Conservation (phyloP, 2,329 filamentous ascomycete genomes). For the Penicillium psychrosexuale region DNA sequence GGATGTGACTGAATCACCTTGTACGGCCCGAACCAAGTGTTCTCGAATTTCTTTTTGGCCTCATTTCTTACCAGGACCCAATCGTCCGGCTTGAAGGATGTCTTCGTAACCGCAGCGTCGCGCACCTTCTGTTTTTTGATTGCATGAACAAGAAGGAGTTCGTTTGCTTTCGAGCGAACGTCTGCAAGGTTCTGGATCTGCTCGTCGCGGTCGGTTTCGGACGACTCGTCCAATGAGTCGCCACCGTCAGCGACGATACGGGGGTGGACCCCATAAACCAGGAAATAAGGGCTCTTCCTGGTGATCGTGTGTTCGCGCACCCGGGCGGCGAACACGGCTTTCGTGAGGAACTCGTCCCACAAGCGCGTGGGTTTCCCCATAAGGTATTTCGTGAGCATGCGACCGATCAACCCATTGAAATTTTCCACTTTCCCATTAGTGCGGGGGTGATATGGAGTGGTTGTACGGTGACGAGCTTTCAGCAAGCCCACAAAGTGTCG, state of each 20-base stretch:
- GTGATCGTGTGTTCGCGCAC: neutral
- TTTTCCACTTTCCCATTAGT: constrained; percentile 11
- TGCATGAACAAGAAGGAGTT: neutral
- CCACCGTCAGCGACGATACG: neutral
- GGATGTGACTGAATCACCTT: neutral
- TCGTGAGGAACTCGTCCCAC: constrained; percentile 6
- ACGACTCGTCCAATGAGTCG: neutral
- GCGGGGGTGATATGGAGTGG: neutral
- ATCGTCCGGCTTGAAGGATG: neutral
- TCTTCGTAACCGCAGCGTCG: constrained; percentile 7
- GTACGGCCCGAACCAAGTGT: constrained; percentile 10
- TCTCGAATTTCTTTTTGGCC: too few species aligned
- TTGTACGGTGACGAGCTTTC: neutral
- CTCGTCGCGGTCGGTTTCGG: neutral
- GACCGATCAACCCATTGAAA: constrained; percentile 3
- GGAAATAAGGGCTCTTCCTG: neutral
- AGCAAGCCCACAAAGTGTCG: neutral
- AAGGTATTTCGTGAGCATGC: constrained; percentile 8
- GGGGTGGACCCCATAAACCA: neutral
- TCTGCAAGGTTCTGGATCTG: neutral
- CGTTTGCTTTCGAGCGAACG: neutral
- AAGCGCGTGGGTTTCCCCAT: constrained; percentile 6
- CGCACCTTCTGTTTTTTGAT: neutral
- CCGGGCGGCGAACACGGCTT: neutral
- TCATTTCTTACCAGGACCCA: constrained; percentile 9